Percentiles rank a stretch among this genome's conserved stretches.
Evolutionary conservation across 2,329 filamentous ascomycete species (phyloP).

Genomic region (Neonectria coccinea): DNA sequence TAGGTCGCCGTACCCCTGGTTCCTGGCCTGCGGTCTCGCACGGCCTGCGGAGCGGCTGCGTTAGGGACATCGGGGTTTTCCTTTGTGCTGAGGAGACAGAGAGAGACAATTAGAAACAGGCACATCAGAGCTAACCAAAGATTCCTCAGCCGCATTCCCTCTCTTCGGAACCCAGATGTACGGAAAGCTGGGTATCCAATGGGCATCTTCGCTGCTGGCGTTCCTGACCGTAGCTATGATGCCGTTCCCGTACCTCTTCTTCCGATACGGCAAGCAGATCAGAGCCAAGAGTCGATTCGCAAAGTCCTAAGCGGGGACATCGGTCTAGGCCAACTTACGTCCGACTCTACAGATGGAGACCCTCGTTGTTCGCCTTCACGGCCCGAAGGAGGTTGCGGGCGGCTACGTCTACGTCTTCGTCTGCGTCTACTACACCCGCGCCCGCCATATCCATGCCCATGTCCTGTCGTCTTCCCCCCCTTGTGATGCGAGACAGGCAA

Average conservation of each 20-base stretch:
- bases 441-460: neutral
- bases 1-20: constrained; percentile 13
- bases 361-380: constrained; percentile 8
- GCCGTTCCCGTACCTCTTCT: constrained; percentile 74
- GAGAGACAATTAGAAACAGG: constrained; percentile 4
- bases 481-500: constrained; percentile 1
- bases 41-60: constrained; percentile 5
- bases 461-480: neutral
- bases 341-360: constrained; percentile 19
- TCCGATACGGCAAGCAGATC: constrained; percentile 69
- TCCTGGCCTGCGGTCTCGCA: constrained; percentile 14
- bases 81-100: neutral
- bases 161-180: constrained; percentile 83
- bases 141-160: constrained; percentile 73
- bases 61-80: constrained; percentile 1
- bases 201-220: constrained; percentile 72
- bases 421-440: neutral
- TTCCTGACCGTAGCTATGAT: constrained; percentile 72
- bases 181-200: constrained; percentile 73
- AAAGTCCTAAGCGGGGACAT: constrained; percentile 38
- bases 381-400: constrained; percentile 8
- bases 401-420: neutral
- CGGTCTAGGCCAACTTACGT: neutral
- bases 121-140: constrained; percentile 28
- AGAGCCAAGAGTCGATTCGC: constrained; percentile 67